phyloP scores from a whole-genome alignment of 306 rosid genomes.

The Castanea crenata region DNA sequence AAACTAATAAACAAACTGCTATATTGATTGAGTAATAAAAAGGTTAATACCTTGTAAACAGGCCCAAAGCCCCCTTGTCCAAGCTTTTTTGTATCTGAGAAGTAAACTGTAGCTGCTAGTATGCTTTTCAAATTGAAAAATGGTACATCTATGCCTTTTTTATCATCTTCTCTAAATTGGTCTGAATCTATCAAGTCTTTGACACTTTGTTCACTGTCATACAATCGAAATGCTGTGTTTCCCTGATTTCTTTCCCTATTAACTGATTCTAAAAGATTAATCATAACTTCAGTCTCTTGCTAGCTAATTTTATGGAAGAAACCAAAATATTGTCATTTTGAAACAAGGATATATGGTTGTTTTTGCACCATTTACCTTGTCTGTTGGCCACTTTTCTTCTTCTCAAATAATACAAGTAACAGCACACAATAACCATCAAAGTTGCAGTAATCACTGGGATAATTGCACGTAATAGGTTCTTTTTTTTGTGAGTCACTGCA shows the following conservation, averaged over 20 bases:
- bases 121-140: constrained; percentile 9
- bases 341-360: no score
- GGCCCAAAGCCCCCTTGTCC: background rate
- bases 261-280: constrained; percentile 12
- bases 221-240: background rate
- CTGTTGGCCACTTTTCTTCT: constrained; percentile 7
- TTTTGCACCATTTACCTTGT: constrained; percentile 12
- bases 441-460: background rate
- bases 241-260: background rate
- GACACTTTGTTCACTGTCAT: background rate
- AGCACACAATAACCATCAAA: background rate
- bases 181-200: background rate
- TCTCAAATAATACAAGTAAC: background rate
- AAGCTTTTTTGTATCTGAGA: background rate
- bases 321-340: background rate
- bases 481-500: background rate
- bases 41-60: background rate
- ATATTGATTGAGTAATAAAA: no score
- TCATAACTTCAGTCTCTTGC: no score
- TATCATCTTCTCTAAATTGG: constrained; percentile 1
- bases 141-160: constrained; percentile 8
- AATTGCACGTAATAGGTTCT: background rate
- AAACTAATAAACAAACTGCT: no score
- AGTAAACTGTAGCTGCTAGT: background rate
- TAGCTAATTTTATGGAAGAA: background rate